Evolutionary conservation across 306 rosid genomes (phyloP), one percentile per base, ranked within the genome.

Genomic region (Cicer chorassanicum): DNA sequence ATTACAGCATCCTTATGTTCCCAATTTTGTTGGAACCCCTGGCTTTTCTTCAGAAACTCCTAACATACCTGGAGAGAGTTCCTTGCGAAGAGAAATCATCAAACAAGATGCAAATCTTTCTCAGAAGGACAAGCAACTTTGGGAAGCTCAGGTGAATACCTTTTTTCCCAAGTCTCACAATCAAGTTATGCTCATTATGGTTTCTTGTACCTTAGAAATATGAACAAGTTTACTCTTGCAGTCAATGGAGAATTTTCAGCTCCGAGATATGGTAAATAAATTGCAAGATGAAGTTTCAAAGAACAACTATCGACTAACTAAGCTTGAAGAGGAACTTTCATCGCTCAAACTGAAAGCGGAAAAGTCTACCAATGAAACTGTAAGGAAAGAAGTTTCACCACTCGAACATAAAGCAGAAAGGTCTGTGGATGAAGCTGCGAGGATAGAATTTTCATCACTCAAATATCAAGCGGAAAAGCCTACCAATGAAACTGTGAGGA

Each of bases 211-310:
- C 7, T 13, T 74, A 11, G 39, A 69, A 13, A 53, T 55, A 65
- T 73, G 50, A 83, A 53, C 29, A 6, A 61, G 34, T 44, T 68
- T 82, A 55, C 65, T 56, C 65, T 79, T 80, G 72, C 81, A 88
- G 96, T 75, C 79, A 40, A 77, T 51, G 18, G 88, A 86, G 72
- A 88, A 90, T 75, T 84, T 18, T 72, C 78, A 78, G 68, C 79
- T 84, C 11, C 62, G 87, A 89, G 65, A 73, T 78, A 55, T 24
- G 62, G 42, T 86, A 49, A 44, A 60, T 68, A 73, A 72, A 65
- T 75, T 88, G 88, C 87, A 77, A 73, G 82, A 68, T 54, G 92
- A 86, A 78, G 57, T 83, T 68, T 53, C 61, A 4, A 86, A 84
- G 53, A 79, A 73, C 86, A 90, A 84, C 77, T 81, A 59, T 36